Evolutionary conservation across 2,329 filamentous ascomycete species (phyloP), one percentile per base, ranked within the genome.

Genomic region (Fusarium tuaranense): DNA sequence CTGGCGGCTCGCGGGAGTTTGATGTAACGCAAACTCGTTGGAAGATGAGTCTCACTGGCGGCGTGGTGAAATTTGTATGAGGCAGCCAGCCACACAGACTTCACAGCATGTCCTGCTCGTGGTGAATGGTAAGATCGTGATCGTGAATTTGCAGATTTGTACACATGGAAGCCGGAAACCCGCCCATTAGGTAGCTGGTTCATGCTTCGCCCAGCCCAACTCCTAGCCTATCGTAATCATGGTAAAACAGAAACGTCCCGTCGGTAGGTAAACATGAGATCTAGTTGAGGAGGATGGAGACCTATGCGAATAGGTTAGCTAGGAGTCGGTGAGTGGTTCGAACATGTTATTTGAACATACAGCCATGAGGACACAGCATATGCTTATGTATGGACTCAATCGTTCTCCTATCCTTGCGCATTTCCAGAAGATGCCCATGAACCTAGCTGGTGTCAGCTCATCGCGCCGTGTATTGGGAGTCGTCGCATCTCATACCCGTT

Each of bases 371-470:
- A 98, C 88, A 82, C 96, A 98, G 83, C 95, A 97, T 82, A 98
- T 87, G 86, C 95, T 97, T 79, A 99, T 94, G 83, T 98, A 98
- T 48, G 97, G 97, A 82, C 95, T 98, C 76, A 99, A 83, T 74
- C 97, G 87, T 87, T 99, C 97, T 41, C 97, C 97, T 81, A 99
- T 92, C 74, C 97, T 89, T 30, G 97, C 97, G 74, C 92, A 95
- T 85, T 98, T 98, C 97, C 97, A 99, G 82, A 98, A 97, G 72
- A 97, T 92, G 63, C 95, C 94, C 78, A 95, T 90, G 61, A 95
- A 86, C 16, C 93, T 95, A 76, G 67, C 27, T 57, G 38, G 20
- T 66, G 65, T 78, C 36, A 78, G 76, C 59, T 64, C 38, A 20
- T 62, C 59, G 44, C 59, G 41, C 14, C 20, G 30, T n/a, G 32